Percentiles rank a stretch among this genome's conserved stretches.
Evolutionary conservation across 352 stramenopile genomes (phyloP).

Genomic region (Phytophthora meadii): DNA sequence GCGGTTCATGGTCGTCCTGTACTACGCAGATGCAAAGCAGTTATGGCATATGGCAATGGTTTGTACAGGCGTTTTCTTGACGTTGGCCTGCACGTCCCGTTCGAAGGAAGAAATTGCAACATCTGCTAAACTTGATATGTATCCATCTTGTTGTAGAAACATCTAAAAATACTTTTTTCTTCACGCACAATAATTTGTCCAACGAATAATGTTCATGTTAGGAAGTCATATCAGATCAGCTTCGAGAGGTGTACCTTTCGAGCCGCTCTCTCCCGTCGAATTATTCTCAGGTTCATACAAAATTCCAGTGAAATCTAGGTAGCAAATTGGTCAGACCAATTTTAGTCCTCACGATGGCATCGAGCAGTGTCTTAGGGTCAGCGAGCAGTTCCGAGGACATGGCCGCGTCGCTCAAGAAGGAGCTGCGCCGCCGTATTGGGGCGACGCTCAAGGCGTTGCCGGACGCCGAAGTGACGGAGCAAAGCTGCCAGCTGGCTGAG

Average conservation of each 20-base stretch:
- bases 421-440: slow-evolving; percentile 66
- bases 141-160: neutral
- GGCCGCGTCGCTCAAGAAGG: slow-evolving; percentile 55
- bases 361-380: slow-evolving; percentile 5
- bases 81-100: slow-evolving; percentile 7
- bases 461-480: slow-evolving; percentile 48
- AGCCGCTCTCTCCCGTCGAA: neutral
- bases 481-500: slow-evolving; percentile 60
- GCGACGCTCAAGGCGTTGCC: slow-evolving; percentile 47
- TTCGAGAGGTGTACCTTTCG: neutral
- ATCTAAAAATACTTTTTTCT: neutral
- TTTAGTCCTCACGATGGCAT: slow-evolving; percentile 8
- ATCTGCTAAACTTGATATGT: slow-evolving; percentile 1
- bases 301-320: slow-evolving; percentile 7
- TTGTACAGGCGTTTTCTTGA: slow-evolving; percentile 21
- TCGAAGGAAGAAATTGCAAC: neutral
- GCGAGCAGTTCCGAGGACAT: slow-evolving; percentile 31
- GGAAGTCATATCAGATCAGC: slow-evolving; percentile 8
- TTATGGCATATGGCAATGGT: slow-evolving; percentile 8
- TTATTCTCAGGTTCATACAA: slow-evolving; percentile 14
- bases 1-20: slow-evolving; percentile 23
- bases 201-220: neutral
- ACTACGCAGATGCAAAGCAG: slow-evolving; percentile 1
- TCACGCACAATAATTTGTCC: neutral
- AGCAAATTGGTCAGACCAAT: slow-evolving; percentile 10